Evolutionary conservation across 108 stramenopile genomes (phyloP), one percentile per base, ranked within the genome.

Genomic region (Bacterosira constricta): DNA sequence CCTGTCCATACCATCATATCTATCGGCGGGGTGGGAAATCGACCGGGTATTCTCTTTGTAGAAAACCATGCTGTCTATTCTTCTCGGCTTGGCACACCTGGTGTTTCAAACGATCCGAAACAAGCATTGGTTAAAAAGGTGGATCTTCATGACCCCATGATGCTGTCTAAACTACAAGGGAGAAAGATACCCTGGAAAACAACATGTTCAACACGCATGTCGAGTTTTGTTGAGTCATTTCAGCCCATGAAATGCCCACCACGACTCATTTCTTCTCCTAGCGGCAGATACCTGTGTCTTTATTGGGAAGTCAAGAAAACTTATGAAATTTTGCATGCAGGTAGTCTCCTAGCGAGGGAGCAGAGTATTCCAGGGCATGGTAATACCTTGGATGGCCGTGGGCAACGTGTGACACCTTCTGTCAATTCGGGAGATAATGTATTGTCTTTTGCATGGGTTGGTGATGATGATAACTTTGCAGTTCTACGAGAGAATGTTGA

Each of bases 381-480:
- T 27, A 66, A 17, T 85, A 45, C 71, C 85, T 15, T 68, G 30
- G 41, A 83, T 85, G 35, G 68, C 60, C 29, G 60, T 41, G 46
- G 55, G 29, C 74, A 75, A 54, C 46, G 69, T 58, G 47, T 66
- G 31, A 68, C 81, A 17, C 88, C 93, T 3, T 73, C 85, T 3
- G 88, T 91, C 1, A 89, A 89, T 26, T 75, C 66, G 15, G 93
- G 90, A 27, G 81, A 49, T 42, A 83, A 76, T 34, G 80, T 91
- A 17, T 50, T 80, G 5, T 85, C 86, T 8, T 90, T 94, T 80
- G 90, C 90, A 9, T 94, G 93, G 93, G 63, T 94, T 8, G 93
- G 90, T 3, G 88, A 90, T 63, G 85, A 86, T 50, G 93, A 94
- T 49, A 62, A 83, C 10, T 94, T 83, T 75, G 82, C 86, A 32